phyloP scores from a whole-genome alignment of 352 stramenopile genomes.

The Albugo candida region DNA sequence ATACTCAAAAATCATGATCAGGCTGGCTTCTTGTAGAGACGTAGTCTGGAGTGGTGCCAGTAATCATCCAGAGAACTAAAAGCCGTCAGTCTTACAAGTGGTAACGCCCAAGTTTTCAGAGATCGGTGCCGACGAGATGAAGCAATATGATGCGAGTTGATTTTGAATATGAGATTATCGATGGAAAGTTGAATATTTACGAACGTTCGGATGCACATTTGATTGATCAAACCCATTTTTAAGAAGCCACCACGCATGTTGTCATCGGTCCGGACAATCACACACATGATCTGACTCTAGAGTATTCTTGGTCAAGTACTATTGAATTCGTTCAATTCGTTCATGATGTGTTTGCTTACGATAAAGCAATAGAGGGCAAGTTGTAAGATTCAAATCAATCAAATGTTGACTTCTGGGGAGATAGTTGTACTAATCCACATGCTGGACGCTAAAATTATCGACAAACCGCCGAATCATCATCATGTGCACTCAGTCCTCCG shows the following conservation, averaged over 20 bases:
- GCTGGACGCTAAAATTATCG: too few species aligned
- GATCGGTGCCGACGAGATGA: slow-evolving; percentile 59
- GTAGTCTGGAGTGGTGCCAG: slow-evolving; percentile 50
- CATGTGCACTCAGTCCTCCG: too few species aligned
- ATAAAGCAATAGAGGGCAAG: too few species aligned
- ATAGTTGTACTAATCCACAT: too few species aligned
- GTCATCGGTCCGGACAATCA: background rate
- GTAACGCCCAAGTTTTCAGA: slow-evolving; percentile 62
- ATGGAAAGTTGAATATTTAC: slow-evolving; percentile 44
- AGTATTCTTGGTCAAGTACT: too few species aligned
- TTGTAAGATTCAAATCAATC: too few species aligned
- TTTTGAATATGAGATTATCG: slow-evolving; percentile 63
- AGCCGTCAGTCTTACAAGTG: slow-evolving; percentile 51
- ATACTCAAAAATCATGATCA: background rate
- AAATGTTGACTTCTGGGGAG: too few species aligned
- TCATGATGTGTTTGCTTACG: too few species aligned
- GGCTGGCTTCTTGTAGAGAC: slow-evolving; percentile 20
- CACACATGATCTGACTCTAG: too few species aligned
- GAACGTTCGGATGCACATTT: slow-evolving; percentile 70
- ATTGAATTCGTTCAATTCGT: too few species aligned
- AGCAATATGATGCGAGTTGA: slow-evolving; percentile 70
- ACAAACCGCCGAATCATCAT: too few species aligned
- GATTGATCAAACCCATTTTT: slow-evolving; percentile 46
- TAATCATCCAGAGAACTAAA: slow-evolving; percentile 26
- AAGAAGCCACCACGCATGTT: slow-evolving; percentile 11